Conservation (phyloP, 495 filamentous ascomycete genomes). For the Staphylotrichum longicolle region DNA sequence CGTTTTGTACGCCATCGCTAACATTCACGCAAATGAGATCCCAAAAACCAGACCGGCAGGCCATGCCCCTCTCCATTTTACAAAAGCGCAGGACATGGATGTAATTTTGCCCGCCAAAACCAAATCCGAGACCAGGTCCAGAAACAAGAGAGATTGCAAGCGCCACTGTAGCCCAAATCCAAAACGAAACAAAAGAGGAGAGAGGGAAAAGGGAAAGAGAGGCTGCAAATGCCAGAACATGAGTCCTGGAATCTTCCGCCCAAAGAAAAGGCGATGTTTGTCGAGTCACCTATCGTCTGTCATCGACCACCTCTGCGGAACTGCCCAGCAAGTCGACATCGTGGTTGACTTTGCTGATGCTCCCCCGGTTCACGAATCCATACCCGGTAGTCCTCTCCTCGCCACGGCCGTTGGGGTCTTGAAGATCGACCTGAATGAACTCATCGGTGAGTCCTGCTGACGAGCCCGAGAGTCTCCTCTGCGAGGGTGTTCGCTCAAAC, state of each 20-base stretch:
- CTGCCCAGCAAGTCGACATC: slow-evolving; percentile 44
- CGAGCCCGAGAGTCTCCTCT: slow-evolving; percentile 50
- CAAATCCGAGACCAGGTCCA: no score
- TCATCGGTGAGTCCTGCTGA: slow-evolving; percentile 49
- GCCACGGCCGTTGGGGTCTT: slow-evolving; percentile 24
- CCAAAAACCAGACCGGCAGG: slow-evolving; percentile 24
- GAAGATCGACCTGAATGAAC: slow-evolving; percentile 36
- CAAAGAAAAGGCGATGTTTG: no score
- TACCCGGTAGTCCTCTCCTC: slow-evolving; percentile 63
- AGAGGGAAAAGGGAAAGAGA: background rate
- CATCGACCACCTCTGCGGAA: slow-evolving; percentile 52
- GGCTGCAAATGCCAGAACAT: background rate
- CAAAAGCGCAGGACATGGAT: background rate
- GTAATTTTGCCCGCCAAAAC: background rate
- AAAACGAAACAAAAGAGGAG: no score
- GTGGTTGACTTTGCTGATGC: slow-evolving; percentile 54
- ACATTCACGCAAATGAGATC: slow-evolving; percentile 17
- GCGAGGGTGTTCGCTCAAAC: slow-evolving; percentile 57
- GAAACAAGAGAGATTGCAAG: background rate
- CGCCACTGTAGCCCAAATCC: background rate
- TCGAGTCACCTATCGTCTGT: slow-evolving; percentile 17
- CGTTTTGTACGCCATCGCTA: slow-evolving; percentile 41
- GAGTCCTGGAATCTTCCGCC: no score
- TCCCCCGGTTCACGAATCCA: slow-evolving; percentile 73
- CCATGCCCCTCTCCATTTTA: background rate